A percentile compares a stretch with the other conserved stretches of the same genome.
These are phyloP conservation scores for Candida dubliniensis DNA, from an alignment of 1,139 yeast species.

Conservation along the genomic window DNA sequence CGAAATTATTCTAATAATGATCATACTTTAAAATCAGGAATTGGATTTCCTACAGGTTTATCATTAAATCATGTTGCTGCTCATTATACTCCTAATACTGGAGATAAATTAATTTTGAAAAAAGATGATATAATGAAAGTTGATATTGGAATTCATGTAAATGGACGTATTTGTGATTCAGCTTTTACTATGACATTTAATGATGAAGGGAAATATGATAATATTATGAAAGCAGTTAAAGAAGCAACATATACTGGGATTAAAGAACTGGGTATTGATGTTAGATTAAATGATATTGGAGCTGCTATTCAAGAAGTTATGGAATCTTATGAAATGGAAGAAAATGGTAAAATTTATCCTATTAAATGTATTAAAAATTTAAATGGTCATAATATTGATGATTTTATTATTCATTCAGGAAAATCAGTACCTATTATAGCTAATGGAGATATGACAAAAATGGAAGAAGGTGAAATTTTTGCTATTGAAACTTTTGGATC, in stretches of 20 bases:
- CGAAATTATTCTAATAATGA: slow-evolving; percentile 71
- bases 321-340: slow-evolving; percentile 94
- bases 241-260: slow-evolving; percentile 96
- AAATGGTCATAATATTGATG: slow-evolving; percentile 91
- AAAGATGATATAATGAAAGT: slow-evolving; percentile 95
- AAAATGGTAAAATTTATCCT: slow-evolving; percentile 82
- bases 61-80: slow-evolving; percentile 95
- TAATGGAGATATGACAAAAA: slow-evolving; percentile 89
- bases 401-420: slow-evolving; percentile 86
- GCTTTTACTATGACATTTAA: slow-evolving; percentile 94
- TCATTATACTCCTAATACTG: slow-evolving; percentile 95
- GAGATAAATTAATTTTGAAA: slow-evolving; percentile 76
- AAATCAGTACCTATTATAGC: slow-evolving; percentile 95
- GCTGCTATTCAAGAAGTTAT: slow-evolving; percentile 94
- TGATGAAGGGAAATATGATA: slow-evolving; percentile 65
- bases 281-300: slow-evolving; percentile 90
- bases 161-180: slow-evolving; percentile 93
- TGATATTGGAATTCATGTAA: slow-evolving; percentile 95
- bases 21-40: slow-evolving; percentile 71
- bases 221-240: slow-evolving; percentile 75
- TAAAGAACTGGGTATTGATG: slow-evolving; percentile 93
- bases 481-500: slow-evolving; percentile 98
- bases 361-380: slow-evolving; percentile 87
- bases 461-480: slow-evolving; percentile 98
- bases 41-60: slow-evolving; percentile 97